Conservation (phyloP, 768 basidiomycete species). For the Boletellus ananiceps region DNA sequence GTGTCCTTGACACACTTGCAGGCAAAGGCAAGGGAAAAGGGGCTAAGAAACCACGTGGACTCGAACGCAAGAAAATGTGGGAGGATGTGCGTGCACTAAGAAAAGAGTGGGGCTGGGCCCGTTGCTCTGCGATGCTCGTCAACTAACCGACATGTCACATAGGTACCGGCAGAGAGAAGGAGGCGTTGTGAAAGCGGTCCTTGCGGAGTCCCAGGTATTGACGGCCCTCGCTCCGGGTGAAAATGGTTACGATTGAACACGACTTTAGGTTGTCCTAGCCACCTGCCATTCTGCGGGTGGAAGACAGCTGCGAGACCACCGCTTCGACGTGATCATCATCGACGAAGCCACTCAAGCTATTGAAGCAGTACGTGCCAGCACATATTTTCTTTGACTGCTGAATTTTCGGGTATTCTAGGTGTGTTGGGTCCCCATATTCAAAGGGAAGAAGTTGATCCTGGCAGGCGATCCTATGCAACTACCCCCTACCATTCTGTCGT, state of each 20-base stretch:
- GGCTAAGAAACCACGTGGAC: slow-evolving; percentile 62
- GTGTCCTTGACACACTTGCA: slow-evolving; percentile 57
- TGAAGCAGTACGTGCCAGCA: slow-evolving; percentile 66
- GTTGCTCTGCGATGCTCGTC: background rate
- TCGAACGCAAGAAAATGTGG: slow-evolving; percentile 81
- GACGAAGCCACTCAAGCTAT: slow-evolving; percentile 98
- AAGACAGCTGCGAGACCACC: slow-evolving; percentile 65
- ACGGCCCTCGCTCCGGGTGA: background rate
- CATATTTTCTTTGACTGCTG: background rate
- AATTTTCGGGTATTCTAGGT: slow-evolving; percentile 4
- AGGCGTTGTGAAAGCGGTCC: slow-evolving; percentile 75
- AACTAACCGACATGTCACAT: background rate
- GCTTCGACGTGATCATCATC: slow-evolving; percentile 92
- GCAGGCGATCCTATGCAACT: slow-evolving; percentile 97
- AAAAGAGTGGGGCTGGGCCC: slow-evolving; percentile 65
- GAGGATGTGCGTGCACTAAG: slow-evolving; percentile 80
- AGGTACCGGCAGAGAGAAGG: slow-evolving; percentile 90
- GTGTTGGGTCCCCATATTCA: slow-evolving; percentile 95
- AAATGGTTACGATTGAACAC: background rate
- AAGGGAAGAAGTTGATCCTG: slow-evolving; percentile 82
- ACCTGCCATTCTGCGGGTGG: slow-evolving; percentile 95
- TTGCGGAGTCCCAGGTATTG: slow-evolving; percentile 69
- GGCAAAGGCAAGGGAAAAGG: slow-evolving; percentile 74
- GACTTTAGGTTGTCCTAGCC: slow-evolving; percentile 69
- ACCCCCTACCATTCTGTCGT: slow-evolving; percentile 85